A percentile compares a stretch with the other conserved stretches of the same genome.
These are phyloP conservation scores for Miscanthus lutarioriparius DNA, from an alignment of 176 grass and related monocot genomes.

Conservation along the genomic window DNA sequence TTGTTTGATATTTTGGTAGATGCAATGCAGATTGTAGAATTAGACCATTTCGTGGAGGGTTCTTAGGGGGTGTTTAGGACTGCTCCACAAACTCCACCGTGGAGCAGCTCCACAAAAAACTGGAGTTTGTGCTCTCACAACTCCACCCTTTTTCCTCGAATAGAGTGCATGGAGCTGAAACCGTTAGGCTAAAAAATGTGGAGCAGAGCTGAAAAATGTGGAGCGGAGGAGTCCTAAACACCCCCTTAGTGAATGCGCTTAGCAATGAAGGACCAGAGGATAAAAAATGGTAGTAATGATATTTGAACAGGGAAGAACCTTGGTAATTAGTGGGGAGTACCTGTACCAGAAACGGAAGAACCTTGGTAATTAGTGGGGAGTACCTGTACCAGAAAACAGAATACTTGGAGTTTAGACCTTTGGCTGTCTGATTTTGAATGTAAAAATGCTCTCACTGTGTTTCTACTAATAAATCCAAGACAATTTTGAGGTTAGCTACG, in stretches of 20 bases:
- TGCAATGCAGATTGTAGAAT: not conserved
- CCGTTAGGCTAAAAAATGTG: too few relatives aligned
- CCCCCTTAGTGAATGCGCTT: constrained; percentile 6
- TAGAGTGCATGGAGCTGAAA: too few relatives aligned
- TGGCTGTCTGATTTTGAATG: not conserved
- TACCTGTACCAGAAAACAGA: constrained; percentile 6
- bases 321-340: not conserved
- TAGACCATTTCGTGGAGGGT: not conserved
- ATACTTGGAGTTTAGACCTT: constrained; percentile 3
- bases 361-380: not conserved
- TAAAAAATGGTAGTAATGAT: not conserved
- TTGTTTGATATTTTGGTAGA: not conserved
- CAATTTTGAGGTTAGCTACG: constrained; percentile 9
- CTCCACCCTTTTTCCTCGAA: too few relatives aligned
- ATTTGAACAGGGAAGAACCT: not conserved
- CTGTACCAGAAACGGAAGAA: constrained; percentile 6
- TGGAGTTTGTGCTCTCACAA: too few relatives aligned
- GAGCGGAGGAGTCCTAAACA: too few relatives aligned
- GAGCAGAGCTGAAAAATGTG: too few relatives aligned
- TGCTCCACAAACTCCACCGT: too few relatives aligned
- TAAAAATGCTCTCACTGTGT: not conserved
- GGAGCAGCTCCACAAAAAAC: too few relatives aligned
- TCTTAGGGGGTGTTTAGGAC: too few relatives aligned
- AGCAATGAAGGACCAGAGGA: not conserved
- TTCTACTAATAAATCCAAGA: constrained; percentile 6